Conservation (phyloP, 768 basidiomycete genomes). For the Tephrocybe sp. region DNA sequence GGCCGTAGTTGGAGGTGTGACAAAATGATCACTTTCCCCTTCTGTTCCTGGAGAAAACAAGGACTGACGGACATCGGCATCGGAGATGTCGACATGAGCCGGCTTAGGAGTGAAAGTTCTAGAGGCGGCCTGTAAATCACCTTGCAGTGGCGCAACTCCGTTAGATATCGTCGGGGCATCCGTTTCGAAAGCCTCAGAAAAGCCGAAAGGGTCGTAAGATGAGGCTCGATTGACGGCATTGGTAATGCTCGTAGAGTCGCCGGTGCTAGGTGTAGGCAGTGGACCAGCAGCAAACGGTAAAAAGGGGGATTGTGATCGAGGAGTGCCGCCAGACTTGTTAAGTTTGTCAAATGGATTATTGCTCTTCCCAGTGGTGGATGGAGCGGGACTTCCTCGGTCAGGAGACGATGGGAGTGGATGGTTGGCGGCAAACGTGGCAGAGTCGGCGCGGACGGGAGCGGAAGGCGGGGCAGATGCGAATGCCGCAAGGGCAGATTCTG, state of each 20-base stretch:
- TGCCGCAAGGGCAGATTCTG: slow-evolving; percentile 50
- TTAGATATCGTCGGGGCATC: slow-evolving; percentile 6
- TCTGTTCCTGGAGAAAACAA: slow-evolving; percentile 23
- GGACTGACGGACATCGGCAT: slow-evolving; percentile 13
- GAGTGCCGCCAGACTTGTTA: slow-evolving; percentile 43
- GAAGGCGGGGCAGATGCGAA: slow-evolving; percentile 17
- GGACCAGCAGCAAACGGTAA: slow-evolving; percentile 44
- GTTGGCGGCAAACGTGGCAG: slow-evolving; percentile 60
- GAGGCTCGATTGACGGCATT: slow-evolving; percentile 23
- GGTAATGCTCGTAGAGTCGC: slow-evolving; percentile 16
- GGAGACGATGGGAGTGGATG: slow-evolving; percentile 76
- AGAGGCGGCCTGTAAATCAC: neutral
- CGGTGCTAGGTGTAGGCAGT: slow-evolving; percentile 35
- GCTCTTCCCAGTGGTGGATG: slow-evolving; percentile 57
- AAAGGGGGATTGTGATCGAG: slow-evolving; percentile 64
- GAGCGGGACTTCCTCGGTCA: slow-evolving; percentile 50
- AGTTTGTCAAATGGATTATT: slow-evolving; percentile 92
- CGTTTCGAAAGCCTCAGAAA: slow-evolving; percentile 34
- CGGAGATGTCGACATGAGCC: slow-evolving; percentile 14
- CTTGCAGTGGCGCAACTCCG: neutral
- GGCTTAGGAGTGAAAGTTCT: slow-evolving; percentile 17
- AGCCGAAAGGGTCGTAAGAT: slow-evolving; percentile 53
- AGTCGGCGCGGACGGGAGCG: slow-evolving; percentile 37
- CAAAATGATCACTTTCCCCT: slow-evolving; percentile 55
- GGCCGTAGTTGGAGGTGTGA: slow-evolving; percentile 57